These are phyloP conservation scores for Kodamaea leandrae DNA, from an alignment of 805 yeast species.

Conservation along the genomic window DNA sequence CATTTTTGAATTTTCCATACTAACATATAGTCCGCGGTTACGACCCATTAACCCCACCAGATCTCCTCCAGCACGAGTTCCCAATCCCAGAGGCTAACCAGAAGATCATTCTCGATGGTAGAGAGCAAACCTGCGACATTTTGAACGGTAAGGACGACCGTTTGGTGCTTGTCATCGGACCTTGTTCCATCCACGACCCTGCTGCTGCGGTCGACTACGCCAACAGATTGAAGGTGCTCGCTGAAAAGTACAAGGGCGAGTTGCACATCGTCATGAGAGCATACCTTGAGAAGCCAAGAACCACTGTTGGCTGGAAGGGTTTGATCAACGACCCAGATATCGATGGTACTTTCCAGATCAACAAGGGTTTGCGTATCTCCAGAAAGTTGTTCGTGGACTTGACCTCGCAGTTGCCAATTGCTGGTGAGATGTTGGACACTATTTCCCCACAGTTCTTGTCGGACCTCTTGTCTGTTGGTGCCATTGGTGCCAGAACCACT, in stretches of 20 bases:
- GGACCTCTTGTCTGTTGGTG: slow-evolving; percentile 93
- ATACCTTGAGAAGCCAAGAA: slow-evolving; percentile 95
- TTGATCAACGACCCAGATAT: slow-evolving; percentile 95
- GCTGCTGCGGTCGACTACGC: slow-evolving; percentile 90
- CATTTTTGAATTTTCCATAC: slow-evolving; percentile 5
- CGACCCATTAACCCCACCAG: slow-evolving; percentile 96
- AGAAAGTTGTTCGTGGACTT: slow-evolving; percentile 82
- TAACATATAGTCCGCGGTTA: slow-evolving; percentile 61
- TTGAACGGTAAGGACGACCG: slow-evolving; percentile 84
- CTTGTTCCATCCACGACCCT: slow-evolving; percentile 96
- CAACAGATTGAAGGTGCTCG: slow-evolving; percentile 53
- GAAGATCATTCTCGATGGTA: slow-evolving; percentile 66
- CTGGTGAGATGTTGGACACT: slow-evolving; percentile 96
- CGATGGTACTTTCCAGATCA: slow-evolving; percentile 87
- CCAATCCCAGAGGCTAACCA: slow-evolving; percentile 63
- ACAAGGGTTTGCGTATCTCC: slow-evolving; percentile 88
- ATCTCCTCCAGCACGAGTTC: slow-evolving; percentile 80
- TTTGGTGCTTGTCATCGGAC: slow-evolving; percentile 86
- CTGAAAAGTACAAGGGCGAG: slow-evolving; percentile 67
- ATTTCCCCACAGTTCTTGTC: slow-evolving; percentile 94
- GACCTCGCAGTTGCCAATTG: slow-evolving; percentile 85
- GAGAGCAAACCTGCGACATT: slow-evolving; percentile 71
- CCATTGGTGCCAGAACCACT: slow-evolving; percentile 98
- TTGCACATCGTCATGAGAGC: slow-evolving; percentile 94
- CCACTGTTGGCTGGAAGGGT: slow-evolving; percentile 99